Base-by-base conservation (phyloP, 2,329 filamentous ascomycete genomes). In the Penicillium fuscoglaucum region DNA sequence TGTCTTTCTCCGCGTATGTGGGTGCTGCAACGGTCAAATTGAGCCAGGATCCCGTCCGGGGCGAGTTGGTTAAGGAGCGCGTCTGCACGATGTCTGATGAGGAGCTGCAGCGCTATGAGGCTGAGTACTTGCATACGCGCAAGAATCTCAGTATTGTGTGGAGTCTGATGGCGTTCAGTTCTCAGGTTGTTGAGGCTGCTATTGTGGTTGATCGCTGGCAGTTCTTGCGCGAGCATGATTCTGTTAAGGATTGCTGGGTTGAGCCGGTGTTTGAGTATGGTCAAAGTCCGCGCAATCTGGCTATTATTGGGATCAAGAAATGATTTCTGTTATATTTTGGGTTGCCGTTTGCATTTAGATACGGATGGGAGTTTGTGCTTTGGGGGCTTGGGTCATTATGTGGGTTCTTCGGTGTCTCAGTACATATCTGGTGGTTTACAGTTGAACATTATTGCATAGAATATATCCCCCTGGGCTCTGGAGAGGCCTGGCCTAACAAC, bases 151-250 rank as follows among this genome's bases (percentile, higher is more conserved):
- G 89, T 69, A 83, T 96, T 8, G 85, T 96, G 59, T 99, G 95
- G 95, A 91, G 86, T 66, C 74, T 99, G 68, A 99, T 99, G 93
- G 93, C 95, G 1, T 97, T 96, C 69, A 96, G 91, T 73, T 93
- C 93, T 3, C 86, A 86, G 21, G 89, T 96, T 4, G 87, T 96
- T 2, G 95, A 99, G 79, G 91, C 91, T 33, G 80, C 96, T 59
- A 93, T 99, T 68, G 91, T 96, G 52, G 86, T 89, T 46, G 95
- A 99, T 79, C 84, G 95, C 46, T 99, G 91, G 90, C 79, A 90
- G 61, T 99, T 88, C 77, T 79, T 99, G 65, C 84, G 81, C 58
- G 93, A 99, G 77, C 90, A 96, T 50, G 84, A 88, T 43, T 78
- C 88, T 7, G 87, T 92, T 45, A 79, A 84, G 63, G 83, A 89